phyloP scores from a whole-genome alignment of 257 asterid species.

The Solanum chiquidenum region DNA sequence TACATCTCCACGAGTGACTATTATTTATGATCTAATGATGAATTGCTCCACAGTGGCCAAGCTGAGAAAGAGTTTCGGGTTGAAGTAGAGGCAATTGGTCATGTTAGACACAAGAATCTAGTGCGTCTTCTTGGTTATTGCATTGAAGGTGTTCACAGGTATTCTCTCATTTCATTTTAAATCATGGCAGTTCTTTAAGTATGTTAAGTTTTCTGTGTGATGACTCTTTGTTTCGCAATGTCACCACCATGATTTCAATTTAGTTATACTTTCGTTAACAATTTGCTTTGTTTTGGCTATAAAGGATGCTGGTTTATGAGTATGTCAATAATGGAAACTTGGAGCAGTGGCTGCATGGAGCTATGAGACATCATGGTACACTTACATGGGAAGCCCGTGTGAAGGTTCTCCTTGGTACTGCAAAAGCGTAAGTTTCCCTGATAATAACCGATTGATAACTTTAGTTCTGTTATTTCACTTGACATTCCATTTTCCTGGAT shows the following conservation, averaged over 20 bases:
- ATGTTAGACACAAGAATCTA: slow-evolving; percentile 92
- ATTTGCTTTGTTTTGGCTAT: not conserved
- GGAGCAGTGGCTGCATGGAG: slow-evolving; percentile 98
- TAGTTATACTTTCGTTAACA: not conserved
- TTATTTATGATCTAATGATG: slow-evolving; percentile 1
- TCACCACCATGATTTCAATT: not conserved
- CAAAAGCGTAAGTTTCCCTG: slow-evolving; percentile 75
- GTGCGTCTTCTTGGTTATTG: slow-evolving; percentile 97
- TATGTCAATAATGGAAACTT: slow-evolving; percentile 90
- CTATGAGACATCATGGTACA: slow-evolving; percentile 73
- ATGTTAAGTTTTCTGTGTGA: not conserved
- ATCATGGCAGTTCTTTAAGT: not conserved
- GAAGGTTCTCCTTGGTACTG: slow-evolving; percentile 92
- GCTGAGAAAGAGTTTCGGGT: slow-evolving; percentile 94
- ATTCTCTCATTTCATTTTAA: slow-evolving; percentile 1
- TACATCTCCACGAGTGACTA: not conserved
- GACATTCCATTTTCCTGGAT: not conserved
- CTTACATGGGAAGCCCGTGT: slow-evolving; percentile 94
- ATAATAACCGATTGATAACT: not conserved
- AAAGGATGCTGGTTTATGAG: slow-evolving; percentile 92
- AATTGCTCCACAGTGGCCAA: slow-evolving; percentile 62
- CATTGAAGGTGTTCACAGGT: slow-evolving; percentile 97
- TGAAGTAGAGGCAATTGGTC: slow-evolving; percentile 97
- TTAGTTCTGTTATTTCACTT: not conserved
- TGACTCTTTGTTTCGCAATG: not conserved